A percentile compares a stretch with the other conserved stretches of the same genome.
Evolutionary conservation across 257 asterid genomes (phyloP).

Genomic region (Perilla frutescens): DNA sequence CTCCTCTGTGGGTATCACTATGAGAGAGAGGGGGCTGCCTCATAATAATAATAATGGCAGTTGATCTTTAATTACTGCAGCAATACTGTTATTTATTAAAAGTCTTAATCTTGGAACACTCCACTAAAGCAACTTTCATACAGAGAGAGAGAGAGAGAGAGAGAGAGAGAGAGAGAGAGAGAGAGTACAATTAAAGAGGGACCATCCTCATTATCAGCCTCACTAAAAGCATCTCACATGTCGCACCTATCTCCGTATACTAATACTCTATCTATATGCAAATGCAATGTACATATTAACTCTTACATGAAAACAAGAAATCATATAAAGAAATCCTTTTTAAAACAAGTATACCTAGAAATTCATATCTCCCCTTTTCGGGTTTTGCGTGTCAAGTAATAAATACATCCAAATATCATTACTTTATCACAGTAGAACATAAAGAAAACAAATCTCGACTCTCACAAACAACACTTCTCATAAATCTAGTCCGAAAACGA

Average conservation of each 20-base stretch:
- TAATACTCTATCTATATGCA: background rate
- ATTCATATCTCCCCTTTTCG: slow-evolving; percentile 11
- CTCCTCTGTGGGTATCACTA: slow-evolving; percentile 56
- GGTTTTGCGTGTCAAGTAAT: slow-evolving; percentile 26
- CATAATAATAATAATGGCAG: slow-evolving; percentile 32
- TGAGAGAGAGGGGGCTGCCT: slow-evolving; percentile 55
- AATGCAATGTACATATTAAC: slow-evolving; percentile 5
- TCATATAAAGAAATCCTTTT: background rate
- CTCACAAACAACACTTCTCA: slow-evolving; percentile 1
- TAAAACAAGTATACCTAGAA: slow-evolving; percentile 15
- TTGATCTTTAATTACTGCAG: slow-evolving; percentile 42
- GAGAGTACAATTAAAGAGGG: slow-evolving; percentile 45
- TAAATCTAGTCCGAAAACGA: slow-evolving; percentile 24
- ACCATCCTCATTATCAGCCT: slow-evolving; percentile 59
- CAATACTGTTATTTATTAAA: slow-evolving; percentile 14
- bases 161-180: slow-evolving; percentile 31
- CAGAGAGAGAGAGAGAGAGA: slow-evolving; percentile 35
- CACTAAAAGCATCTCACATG: slow-evolving; percentile 79
- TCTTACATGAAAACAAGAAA: background rate
- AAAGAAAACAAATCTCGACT: slow-evolving; percentile 32
- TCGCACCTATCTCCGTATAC: slow-evolving; percentile 40
- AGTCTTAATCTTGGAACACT: slow-evolving; percentile 47
- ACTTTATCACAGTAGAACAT: slow-evolving; percentile 17
- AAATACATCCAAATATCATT: slow-evolving; percentile 25
- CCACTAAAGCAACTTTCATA: slow-evolving; percentile 46